Conservation (phyloP, 2,329 filamentous ascomycete genomes). For the Penicillium sp. region DNA sequence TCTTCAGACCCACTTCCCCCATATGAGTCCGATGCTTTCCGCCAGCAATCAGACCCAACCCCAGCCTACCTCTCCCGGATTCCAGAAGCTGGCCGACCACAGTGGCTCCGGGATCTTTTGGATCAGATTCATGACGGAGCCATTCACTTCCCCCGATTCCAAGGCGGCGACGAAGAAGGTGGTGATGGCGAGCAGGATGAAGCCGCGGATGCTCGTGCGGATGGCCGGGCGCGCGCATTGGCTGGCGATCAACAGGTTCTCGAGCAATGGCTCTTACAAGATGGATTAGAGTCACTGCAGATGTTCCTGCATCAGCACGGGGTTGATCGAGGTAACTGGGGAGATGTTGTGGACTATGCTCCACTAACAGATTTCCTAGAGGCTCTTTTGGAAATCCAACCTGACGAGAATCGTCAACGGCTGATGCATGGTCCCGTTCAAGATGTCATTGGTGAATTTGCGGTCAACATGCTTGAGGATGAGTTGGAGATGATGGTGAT, state of each 20-base stretch:
- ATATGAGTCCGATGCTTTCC: constrained; percentile 41
- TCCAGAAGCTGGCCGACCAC: constrained; percentile 30
- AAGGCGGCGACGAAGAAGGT: constrained; percentile 15
- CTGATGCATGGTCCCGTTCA: constrained; percentile 31
- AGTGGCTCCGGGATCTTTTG: constrained; percentile 36
- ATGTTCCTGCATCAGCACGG: constrained; percentile 37
- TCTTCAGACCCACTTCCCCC: constrained; percentile 82
- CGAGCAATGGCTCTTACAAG: constrained; percentile 31
- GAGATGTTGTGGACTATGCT: constrained; percentile 31
- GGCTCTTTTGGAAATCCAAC: constrained; percentile 25
- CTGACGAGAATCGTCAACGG: constrained; percentile 22
- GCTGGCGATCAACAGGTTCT: constrained; percentile 27
- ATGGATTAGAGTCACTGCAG: constrained; percentile 33
- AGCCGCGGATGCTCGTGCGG: constrained; percentile 7
- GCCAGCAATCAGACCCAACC: constrained; percentile 32
- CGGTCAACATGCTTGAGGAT: constrained; percentile 34
- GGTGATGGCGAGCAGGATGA: constrained; percentile 10
- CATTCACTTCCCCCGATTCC: constrained; percentile 24
- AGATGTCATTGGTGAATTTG: constrained; percentile 33
- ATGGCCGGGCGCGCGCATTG: constrained; percentile 18
- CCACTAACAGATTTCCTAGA: constrained; percentile 36
- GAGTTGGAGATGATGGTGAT: constrained; percentile 35
- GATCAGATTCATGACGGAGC: constrained; percentile 34
- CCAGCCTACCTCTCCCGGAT: constrained; percentile 30
- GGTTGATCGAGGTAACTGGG: constrained; percentile 42